A percentile compares a stretch with the other conserved stretches of the same genome.
Evolutionary conservation across 1,284 basidiomycete species (phyloP).

Genomic region (Ceratobasidium sp.): DNA sequence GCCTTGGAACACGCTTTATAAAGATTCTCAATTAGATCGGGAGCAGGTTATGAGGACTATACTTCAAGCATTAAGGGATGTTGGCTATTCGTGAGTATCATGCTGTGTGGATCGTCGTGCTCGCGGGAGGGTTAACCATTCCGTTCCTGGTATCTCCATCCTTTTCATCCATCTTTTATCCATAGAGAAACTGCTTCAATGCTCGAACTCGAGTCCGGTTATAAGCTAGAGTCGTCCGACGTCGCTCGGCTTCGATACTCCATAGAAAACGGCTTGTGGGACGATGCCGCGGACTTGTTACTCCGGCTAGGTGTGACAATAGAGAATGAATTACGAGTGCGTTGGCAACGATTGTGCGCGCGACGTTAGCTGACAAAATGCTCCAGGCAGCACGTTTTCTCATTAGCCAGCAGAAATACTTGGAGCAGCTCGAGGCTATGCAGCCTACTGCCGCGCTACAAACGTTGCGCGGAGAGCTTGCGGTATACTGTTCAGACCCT

Average conservation of each 20-base stretch:
- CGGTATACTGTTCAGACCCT: conserved; percentile 80
- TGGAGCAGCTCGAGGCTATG: conserved; percentile 90
- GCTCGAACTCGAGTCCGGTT: conserved; percentile 93
- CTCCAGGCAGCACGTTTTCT: conserved; percentile 84
- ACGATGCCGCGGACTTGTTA: conserved; percentile 81
- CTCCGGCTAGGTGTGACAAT: conserved; percentile 73
- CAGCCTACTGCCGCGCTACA: conserved; percentile 87
- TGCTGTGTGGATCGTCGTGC: not conserved
- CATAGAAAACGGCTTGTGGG: conserved; percentile 88
- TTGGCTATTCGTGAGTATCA: conserved; percentile 82
- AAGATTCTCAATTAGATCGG: conserved; percentile 82
- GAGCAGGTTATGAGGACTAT: conserved; percentile 94
- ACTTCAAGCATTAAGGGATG: conserved; percentile 91
- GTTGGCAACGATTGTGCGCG: conserved; percentile 51
- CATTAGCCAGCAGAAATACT: conserved; percentile 94
- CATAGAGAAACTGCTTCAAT: conserved; percentile 87
- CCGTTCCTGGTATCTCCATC: conserved; percentile 22
- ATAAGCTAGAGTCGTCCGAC: conserved; percentile 82
- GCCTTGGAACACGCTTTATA: conserved; percentile 78
- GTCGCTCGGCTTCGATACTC: conserved; percentile 87
- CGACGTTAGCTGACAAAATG: conserved; percentile 47
- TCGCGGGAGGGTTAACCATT: conserved; percentile 6
- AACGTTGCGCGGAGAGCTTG: conserved; percentile 89
- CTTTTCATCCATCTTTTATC: conserved; percentile 24
- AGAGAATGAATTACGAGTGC: conserved; percentile 77